phyloP scores from a whole-genome alignment of 2,329 filamentous ascomycete genomes.

The Botrytis deweyae region DNA sequence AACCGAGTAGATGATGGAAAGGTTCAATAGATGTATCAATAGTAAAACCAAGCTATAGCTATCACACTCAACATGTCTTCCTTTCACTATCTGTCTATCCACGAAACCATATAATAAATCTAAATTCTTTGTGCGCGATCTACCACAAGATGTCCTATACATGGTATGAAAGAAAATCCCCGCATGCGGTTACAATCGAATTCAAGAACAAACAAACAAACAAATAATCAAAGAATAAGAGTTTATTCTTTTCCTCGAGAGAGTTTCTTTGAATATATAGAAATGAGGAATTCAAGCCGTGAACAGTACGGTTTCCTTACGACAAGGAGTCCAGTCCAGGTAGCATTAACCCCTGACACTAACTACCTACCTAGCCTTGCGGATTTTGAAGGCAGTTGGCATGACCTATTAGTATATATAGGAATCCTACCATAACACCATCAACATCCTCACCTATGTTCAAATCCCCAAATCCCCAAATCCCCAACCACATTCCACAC shows the following conservation, averaged over 20 bases:
- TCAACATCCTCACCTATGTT: too few relatives aligned
- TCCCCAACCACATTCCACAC: too few relatives aligned
- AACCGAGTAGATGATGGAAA: background rate
- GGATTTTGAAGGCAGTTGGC: background rate
- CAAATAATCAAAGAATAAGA: background rate
- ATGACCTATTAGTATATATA: background rate
- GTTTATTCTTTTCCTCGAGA: background rate
- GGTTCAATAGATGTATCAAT: background rate
- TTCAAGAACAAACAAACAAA: background rate
- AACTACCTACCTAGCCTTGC: background rate
- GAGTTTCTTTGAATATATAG: too few relatives aligned
- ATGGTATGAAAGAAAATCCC: constrained; percentile 3
- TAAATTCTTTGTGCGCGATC: background rate
- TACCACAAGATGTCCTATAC: background rate
- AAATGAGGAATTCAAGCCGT: background rate
- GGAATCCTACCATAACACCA: background rate
- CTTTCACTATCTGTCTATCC: too few relatives aligned
- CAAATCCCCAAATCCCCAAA: too few relatives aligned
- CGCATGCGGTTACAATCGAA: constrained; percentile 13
- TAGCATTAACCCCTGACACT: background rate
- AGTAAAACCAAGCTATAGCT: background rate
- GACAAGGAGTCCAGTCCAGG: background rate
- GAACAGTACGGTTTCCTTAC: background rate
- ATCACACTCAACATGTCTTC: background rate
- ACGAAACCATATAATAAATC: constrained; percentile 9